Base-by-base conservation (phyloP, 164 flowering plant species). In the Piper betle region DNA sequence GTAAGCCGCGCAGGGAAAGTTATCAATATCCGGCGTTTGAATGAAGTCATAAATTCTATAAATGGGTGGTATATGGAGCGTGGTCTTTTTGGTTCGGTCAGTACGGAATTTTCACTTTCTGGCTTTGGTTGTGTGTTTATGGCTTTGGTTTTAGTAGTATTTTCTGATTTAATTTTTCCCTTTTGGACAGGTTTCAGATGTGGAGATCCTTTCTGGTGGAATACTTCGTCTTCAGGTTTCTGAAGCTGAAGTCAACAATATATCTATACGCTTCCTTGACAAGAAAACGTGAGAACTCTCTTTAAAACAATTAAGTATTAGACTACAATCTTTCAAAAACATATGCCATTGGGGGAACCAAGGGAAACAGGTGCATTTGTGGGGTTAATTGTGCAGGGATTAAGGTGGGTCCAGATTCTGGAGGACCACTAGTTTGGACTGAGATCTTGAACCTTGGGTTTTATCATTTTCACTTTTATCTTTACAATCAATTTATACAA, bases 11-110 rank as follows among this genome's bases (percentile, higher is more conserved):
- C 96, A 94, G 99, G 99, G 70, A 91, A 94, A 80, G 80, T 88
- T 60, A 80, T 94, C 60, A 91, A 94, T 68, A 74, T 91, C 58
- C 80, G 84, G 75, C 87, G 81, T 42, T 74, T 94, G 72, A 88
- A 88, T 74, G 93, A 91, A 66, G 93, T 84, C 20, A 80, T 94
- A 68, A 73, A 72, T 70, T 88, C 97, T 59, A 91, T 94, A 59
- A 80, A 87, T 79, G 86, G 85, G 38, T 94, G 99, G 99, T 94
- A 94, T 69, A 79, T 80, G 89, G 97, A 94, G 66, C 87, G 96
- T 53, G 97, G 99, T 8, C 80, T 94, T 60, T 91, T 94, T 83
- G 99, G 91, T 66, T 55, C 81, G 95, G 99, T 94, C 69, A 55
- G 92, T 75, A 71, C 20, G 12, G 12, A 5, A 55, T 42, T 52